A percentile compares a stretch with the other conserved stretches of the same genome.
Evolutionary conservation across 1,139 yeast species (phyloP).

Genomic region (Petasospora fabianii): DNA sequence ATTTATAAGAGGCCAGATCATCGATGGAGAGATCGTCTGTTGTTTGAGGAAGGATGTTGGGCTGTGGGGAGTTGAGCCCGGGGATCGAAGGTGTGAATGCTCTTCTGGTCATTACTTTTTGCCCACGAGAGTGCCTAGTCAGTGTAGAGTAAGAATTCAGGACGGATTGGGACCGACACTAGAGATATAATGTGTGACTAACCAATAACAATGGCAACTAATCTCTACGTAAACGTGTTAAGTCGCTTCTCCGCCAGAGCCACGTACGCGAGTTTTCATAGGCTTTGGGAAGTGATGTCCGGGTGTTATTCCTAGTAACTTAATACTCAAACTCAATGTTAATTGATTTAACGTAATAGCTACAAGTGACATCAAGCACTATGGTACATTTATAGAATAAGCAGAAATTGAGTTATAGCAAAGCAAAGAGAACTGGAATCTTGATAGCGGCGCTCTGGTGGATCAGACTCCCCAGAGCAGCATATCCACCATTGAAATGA

Average conservation of each 20-base stretch:
- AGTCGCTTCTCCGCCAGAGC: background rate
- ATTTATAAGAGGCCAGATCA: conserved; percentile 23
- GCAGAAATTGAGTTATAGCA: too few relatives aligned
- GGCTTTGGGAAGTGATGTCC: background rate
- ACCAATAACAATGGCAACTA: background rate
- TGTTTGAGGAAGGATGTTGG: conserved; percentile 19
- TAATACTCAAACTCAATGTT: background rate
- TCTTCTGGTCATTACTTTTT: conserved; percentile 18
- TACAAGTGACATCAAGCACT: too few relatives aligned
- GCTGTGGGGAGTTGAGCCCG: conserved; percentile 6
- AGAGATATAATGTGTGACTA: too few relatives aligned
- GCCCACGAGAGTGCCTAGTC: background rate
- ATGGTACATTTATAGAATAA: too few relatives aligned
- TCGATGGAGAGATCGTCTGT: conserved; percentile 17
- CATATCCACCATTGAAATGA: too few relatives aligned
- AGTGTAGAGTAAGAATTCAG: background rate
- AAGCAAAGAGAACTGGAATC: too few relatives aligned
- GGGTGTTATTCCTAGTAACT: background rate
- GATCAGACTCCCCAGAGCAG: too few relatives aligned
- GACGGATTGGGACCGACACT: too few relatives aligned
- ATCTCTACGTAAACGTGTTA: background rate
- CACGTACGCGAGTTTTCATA: background rate
- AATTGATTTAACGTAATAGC: too few relatives aligned
- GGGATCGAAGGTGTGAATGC: conserved; percentile 15
- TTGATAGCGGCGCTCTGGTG: too few relatives aligned